Evolutionary conservation across 2,329 filamentous ascomycete species (phyloP), one percentile per base, ranked within the genome.

Genomic region (Calonectria montana): DNA sequence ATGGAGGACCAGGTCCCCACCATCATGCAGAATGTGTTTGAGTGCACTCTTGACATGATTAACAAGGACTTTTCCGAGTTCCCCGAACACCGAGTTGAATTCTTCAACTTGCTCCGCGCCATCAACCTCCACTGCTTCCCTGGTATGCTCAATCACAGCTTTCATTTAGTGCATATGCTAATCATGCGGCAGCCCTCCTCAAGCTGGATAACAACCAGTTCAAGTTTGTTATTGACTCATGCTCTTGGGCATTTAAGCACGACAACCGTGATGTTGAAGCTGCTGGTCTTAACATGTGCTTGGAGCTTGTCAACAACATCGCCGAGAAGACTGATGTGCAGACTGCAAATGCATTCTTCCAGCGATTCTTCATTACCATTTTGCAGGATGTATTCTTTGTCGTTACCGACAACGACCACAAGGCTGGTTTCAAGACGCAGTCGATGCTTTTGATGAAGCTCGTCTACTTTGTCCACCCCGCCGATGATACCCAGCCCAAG

Each of bases 51-150:
- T 69, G 95, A 98, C 80, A 99, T 99, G 97, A 99, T 99, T 87
- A 99, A 98, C 91, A 99, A 99, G 87, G 97, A 99, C 84, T 99
- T 99, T 85, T 98, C 97, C 57, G 97, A 99, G 82, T 99, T 97
- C 83, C 97, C 97, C 0, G 97, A 99, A 83, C 97, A 99, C 82
- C 94, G 97, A 70, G 97, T 99, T n/a, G 96, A 98, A 84, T 99
- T 99, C 85, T 99, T 99, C 90, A 98, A 98, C 84, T 91, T 99
- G 27, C 89, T 99, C 43, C 91, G 97, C 77, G 94, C 96, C 16
- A 98, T 99, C 86, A 99, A 99, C 84, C 87, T 98, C 59, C 95
- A 97, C 83, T 99, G 97, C 85, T 99, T 99, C 92, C 95, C 95
- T 59, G 93, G 87, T 88, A 85, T 67, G 83, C 79, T 9, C 10